A percentile compares a stretch with the other conserved stretches of the same genome.
These are phyloP conservation scores for Cyclotella sp. DNA, from an alignment of 108 stramenopile genomes.

Conservation along the genomic window DNA sequence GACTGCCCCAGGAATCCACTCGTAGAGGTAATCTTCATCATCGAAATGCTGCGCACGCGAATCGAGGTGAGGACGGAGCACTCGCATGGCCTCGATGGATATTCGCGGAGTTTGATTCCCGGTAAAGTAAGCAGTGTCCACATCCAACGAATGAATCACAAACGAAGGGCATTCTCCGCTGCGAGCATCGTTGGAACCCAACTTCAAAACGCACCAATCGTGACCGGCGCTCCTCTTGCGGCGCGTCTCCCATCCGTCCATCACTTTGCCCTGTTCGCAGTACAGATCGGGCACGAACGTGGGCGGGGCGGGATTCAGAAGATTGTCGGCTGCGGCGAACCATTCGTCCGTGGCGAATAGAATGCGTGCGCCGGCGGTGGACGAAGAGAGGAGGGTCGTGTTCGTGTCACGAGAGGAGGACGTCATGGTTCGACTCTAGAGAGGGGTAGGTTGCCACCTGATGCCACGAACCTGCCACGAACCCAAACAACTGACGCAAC, in stretches of 20 bases:
- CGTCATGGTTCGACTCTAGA: no score
- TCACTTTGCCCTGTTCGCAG: conserved; percentile 91
- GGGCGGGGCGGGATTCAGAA: conserved; percentile 68
- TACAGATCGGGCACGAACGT: conserved; percentile 81
- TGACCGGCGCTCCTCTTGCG: conserved; percentile 82
- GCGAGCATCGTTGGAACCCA: conserved; percentile 44
- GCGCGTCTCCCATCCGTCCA: conserved; percentile 96
- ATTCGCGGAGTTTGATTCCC: conserved; percentile 89
- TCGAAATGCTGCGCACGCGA: conserved; percentile 15
- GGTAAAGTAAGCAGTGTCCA: conserved; percentile 94
- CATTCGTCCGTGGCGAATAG: conserved; percentile 93
- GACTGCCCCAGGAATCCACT: conserved; percentile 61
- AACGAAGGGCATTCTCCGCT: neutral
- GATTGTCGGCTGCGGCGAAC: conserved; percentile 89
- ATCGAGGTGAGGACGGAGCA: conserved; percentile 6
- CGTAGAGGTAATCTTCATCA: conserved; percentile 42
- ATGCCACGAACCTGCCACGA: no score
- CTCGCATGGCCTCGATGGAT: conserved; percentile 67
- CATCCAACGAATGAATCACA: conserved; percentile 58
- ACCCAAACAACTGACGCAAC: no score
- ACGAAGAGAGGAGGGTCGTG: conserved; percentile 16
- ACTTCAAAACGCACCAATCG: conserved; percentile 91
- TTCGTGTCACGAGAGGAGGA: no score
- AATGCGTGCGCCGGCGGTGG: conserved; percentile 26
- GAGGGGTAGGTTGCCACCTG: no score